A percentile compares a stretch with the other conserved stretches of the same genome.
Evolutionary conservation across 495 filamentous ascomycete species (phyloP).

Genomic region (Diplogelasinospora grovesii): DNA sequence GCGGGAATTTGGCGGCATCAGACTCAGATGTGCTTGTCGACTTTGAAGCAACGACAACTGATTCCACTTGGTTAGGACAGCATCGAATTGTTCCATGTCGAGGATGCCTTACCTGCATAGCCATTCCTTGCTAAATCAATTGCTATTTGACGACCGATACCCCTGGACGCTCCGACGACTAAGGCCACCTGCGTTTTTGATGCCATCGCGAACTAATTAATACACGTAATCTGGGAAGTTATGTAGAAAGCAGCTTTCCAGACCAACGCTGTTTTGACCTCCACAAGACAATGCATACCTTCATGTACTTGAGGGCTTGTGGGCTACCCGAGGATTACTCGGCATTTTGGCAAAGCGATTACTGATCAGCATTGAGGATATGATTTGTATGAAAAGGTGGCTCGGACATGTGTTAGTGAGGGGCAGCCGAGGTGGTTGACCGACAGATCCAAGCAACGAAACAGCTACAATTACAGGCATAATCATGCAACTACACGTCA

Average conservation of each 20-base stretch:
- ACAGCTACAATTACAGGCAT: no score
- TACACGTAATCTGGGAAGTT: no score
- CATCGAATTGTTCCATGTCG: background rate
- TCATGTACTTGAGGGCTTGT: no score
- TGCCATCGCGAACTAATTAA: no score
- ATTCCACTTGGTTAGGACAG: background rate
- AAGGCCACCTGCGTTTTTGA: slow-evolving; percentile 46
- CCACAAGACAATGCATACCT: no score
- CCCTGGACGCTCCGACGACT: slow-evolving; percentile 66
- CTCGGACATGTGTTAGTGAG: no score
- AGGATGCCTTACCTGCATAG: slow-evolving; percentile 52
- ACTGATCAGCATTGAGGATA: slow-evolving; percentile 15
- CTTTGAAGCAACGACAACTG: slow-evolving; percentile 79
- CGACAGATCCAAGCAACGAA: no score
- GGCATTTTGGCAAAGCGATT: slow-evolving; percentile 8
- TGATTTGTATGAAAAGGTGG: no score
- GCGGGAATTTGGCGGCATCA: slow-evolving; percentile 57
- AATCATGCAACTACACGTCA: no score
- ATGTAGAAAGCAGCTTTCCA: no score
- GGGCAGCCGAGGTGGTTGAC: background rate
- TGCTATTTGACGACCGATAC: slow-evolving; percentile 74
- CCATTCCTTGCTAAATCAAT: slow-evolving; percentile 65
- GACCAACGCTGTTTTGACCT: no score
- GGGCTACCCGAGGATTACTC: no score
- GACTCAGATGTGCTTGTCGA: slow-evolving; percentile 26